Conservation (phyloP, 306 rosid genomes). For the Trifolium subterraneum region DNA sequence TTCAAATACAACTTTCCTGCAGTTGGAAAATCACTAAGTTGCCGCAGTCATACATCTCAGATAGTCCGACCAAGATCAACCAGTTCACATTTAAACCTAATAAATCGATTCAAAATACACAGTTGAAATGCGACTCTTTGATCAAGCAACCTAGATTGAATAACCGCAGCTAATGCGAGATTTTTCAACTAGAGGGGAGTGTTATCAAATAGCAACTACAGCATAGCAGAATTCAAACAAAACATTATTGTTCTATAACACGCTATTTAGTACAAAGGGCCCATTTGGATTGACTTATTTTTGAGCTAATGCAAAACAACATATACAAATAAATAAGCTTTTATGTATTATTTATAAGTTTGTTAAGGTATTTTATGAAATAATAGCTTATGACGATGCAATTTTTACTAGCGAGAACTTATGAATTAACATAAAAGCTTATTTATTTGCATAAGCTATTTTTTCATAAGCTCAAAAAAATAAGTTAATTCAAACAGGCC, state of each 20-base stretch:
- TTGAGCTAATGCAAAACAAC: too few relatives aligned
- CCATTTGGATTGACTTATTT: too few relatives aligned
- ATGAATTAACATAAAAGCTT: too few relatives aligned
- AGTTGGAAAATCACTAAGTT: neutral
- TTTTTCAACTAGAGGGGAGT: neutral
- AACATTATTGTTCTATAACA: neutral
- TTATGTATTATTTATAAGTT: too few relatives aligned
- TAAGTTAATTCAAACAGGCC: too few relatives aligned
- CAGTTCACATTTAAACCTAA: neutral
- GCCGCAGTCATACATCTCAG: neutral
- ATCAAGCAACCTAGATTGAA: neutral
- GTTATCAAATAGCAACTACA: neutral
- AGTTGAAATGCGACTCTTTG: neutral
- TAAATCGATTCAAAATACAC: neutral
- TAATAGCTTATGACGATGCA: too few relatives aligned
- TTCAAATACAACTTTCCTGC: neutral
- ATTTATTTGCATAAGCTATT: too few relatives aligned
- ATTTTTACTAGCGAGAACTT: too few relatives aligned
- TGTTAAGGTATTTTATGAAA: too few relatives aligned
- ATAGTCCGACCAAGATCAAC: neutral
- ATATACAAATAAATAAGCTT: too few relatives aligned
- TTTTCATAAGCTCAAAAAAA: too few relatives aligned
- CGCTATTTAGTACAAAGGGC: neutral
- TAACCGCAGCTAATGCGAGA: neutral
- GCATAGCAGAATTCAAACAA: neutral